Percentiles rank a stretch among this genome's conserved stretches.
Conservation (phyloP, 305 asterid species). For the Fraxinus floribunda region DNA sequence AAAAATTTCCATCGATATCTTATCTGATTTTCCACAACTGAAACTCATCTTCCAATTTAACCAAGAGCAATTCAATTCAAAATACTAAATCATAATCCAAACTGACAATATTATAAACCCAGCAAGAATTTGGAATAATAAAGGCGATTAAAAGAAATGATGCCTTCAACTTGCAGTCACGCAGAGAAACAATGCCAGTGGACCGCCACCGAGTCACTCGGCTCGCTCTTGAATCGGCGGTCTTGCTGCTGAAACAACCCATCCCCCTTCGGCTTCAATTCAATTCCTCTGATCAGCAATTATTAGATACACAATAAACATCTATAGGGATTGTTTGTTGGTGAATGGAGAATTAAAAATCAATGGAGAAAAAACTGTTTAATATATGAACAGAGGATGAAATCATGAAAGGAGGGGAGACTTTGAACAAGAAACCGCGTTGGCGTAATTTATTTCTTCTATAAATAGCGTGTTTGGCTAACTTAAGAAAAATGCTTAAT, state of each 20-base stretch:
- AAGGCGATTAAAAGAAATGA: not conserved
- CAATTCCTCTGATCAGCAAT: not conserved
- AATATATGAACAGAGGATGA: conserved; percentile 16
- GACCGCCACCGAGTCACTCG: conserved; percentile 88
- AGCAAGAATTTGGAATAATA: not conserved
- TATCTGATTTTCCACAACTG: not conserved
- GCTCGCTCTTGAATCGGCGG: conserved; percentile 58
- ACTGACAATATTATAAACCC: not conserved
- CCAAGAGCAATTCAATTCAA: not conserved
- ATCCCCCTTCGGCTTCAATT: conserved; percentile 27
- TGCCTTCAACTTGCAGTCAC: conserved; percentile 90
- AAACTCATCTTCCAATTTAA: not conserved
- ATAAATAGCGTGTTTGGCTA: too few species aligned
- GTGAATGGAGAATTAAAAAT: not conserved
- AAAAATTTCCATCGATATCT: not conserved
- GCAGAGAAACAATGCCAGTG: conserved; percentile 92
- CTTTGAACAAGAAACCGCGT: conserved; percentile 52
- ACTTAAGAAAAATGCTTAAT: too few species aligned
- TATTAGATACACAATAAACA: not conserved
- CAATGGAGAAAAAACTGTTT: not conserved
- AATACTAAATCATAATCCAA: not conserved
- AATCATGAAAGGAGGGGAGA: conserved; percentile 23
- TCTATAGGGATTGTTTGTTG: not conserved
- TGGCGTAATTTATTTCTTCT: not conserved
- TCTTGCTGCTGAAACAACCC: conserved; percentile 84